phyloP scores from a whole-genome alignment of 192 early-diverging fungal genomes.

The Oehlia diaphana region DNA sequence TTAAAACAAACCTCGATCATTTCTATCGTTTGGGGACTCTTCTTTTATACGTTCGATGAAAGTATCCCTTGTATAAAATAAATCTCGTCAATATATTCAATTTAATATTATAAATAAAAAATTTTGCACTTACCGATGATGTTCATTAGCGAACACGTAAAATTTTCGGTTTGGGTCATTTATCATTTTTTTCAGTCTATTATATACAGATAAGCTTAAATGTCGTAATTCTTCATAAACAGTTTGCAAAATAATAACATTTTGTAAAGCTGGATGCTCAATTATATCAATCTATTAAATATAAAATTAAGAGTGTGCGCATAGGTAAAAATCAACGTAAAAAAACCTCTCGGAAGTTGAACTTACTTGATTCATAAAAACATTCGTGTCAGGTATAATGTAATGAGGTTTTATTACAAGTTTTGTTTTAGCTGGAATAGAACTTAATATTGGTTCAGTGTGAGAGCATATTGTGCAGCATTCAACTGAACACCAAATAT shows the following conservation, averaged over 20 bases:
- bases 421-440: conserved; percentile 51
- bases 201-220: conserved; percentile 76
- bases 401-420: conserved; percentile 62
- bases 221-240: conserved; percentile 91
- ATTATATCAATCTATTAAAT: conserved; percentile 83
- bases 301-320: neutral
- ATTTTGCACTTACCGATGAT: conserved; percentile 57
- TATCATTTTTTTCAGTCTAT: conserved; percentile 73
- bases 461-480: conserved; percentile 58
- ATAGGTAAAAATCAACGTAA: neutral
- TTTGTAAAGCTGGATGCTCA: conserved; percentile 81
- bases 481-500: conserved; percentile 81
- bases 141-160: conserved; percentile 96
- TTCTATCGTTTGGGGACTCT: conserved; percentile 93
- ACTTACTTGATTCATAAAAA: conserved; percentile 81
- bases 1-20: conserved; percentile 70
- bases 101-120: neutral
- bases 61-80: conserved; percentile 58
- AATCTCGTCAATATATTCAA: neutral
- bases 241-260: conserved; percentile 93
- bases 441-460: conserved; percentile 46
- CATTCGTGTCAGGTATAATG: conserved; percentile 95
- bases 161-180: conserved; percentile 74
- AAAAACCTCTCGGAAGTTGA: neutral
- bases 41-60: conserved; percentile 78